Evolutionary conservation across 2,329 filamentous ascomycete species (phyloP).

Genomic region (Aspergillus clavatus): DNA sequence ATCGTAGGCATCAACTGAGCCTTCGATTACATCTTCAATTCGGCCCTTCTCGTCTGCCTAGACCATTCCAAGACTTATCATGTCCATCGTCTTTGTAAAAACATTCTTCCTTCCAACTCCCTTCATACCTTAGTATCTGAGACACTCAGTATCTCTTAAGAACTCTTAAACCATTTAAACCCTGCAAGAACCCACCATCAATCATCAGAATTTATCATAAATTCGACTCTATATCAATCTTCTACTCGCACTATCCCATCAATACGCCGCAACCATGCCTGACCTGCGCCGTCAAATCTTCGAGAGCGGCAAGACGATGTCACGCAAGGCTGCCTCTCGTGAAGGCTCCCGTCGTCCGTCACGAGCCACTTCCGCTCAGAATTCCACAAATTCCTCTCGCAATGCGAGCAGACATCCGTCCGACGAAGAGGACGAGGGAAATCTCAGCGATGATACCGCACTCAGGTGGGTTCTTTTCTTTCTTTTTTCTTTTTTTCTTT

Average conservation of each 20-base stretch:
- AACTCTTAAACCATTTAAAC: neutral
- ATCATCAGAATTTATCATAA: neutral
- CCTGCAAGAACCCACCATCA: neutral
- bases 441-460: conserved; percentile 55
- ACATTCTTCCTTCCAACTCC: conserved; percentile 11
- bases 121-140: conserved; percentile 18
- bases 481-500: conserved; percentile 4
- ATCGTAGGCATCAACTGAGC: conserved; percentile 6
- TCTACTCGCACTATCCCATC: neutral
- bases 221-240: neutral
- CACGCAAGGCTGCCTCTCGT: conserved; percentile 56
- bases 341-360: conserved; percentile 51
- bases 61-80: conserved; percentile 8
- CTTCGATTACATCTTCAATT: neutral
- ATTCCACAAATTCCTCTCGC: conserved; percentile 52
- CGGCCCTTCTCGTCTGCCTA: neutral
- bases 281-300: conserved; percentile 54
- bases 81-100: conserved; percentile 16
- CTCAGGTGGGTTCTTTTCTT: conserved; percentile 45
- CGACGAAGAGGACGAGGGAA: conserved; percentile 54
- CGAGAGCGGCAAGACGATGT: conserved; percentile 62
- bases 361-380: conserved; percentile 48
- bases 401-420: conserved; percentile 52
- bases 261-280: conserved; percentile 35
- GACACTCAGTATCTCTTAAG: too few relatives aligned